Percentiles rank a stretch among this genome's conserved stretches.
phyloP scores from a whole-genome alignment of 2,329 filamentous ascomycete species.

The Rutstroemia sp. region DNA sequence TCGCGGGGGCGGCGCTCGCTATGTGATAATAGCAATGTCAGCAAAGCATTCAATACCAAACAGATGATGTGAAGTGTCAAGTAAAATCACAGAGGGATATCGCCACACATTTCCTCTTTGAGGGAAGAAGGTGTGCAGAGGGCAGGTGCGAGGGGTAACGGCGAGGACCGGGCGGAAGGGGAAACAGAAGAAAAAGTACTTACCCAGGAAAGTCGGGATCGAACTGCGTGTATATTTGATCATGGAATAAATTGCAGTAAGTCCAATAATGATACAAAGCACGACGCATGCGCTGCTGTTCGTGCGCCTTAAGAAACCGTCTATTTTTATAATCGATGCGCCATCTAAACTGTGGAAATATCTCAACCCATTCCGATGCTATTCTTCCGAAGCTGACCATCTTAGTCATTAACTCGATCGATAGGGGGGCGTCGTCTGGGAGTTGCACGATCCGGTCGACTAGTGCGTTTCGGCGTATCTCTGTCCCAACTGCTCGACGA shows the following conservation, averaged over 20 bases:
- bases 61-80: no score
- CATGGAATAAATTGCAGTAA: slow-evolving; percentile 27
- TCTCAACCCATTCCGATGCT: slow-evolving; percentile 26
- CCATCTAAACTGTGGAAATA: slow-evolving; percentile 29
- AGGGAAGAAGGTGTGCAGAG: no score
- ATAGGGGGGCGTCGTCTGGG: slow-evolving; percentile 18
- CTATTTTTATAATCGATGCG: slow-evolving; percentile 25
- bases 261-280: slow-evolving; percentile 29
- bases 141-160: no score
- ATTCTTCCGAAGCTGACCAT: slow-evolving; percentile 26
- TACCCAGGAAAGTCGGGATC: slow-evolving; percentile 17
- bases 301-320: slow-evolving; percentile 22
- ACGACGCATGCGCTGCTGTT: slow-evolving; percentile 22
- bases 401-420: slow-evolving; percentile 25
- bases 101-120: no score
- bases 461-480: slow-evolving; percentile 22
- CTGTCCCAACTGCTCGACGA: slow-evolving; percentile 24
- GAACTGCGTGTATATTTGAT: slow-evolving; percentile 24
- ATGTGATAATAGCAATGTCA: no score
- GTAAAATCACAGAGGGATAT: no score
- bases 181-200: no score
- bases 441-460: slow-evolving; percentile 21
- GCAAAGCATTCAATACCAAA: no score
- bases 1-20: slow-evolving; percentile 17
- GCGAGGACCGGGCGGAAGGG: no score